A percentile compares a stretch with the other conserved stretches of the same genome.
Evolutionary conservation across 257 asterid species (phyloP).

Genomic region (Prunella vulgaris): DNA sequence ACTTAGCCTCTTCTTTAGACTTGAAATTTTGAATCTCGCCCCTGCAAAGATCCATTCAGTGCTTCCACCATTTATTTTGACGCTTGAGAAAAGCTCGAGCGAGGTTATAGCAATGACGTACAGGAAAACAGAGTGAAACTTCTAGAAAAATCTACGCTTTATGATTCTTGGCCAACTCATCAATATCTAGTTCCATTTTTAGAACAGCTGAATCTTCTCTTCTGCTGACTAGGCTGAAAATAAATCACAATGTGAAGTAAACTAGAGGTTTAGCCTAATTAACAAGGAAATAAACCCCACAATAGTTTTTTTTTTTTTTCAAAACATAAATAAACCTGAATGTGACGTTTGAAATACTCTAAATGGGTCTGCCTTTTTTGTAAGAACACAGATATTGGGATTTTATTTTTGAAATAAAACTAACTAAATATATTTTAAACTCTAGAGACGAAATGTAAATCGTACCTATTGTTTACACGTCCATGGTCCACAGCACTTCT

Average conservation of each 20-base stretch:
- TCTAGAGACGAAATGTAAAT: too few relatives aligned
- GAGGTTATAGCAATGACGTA: neutral
- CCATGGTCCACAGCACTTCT: constrained; percentile 82
- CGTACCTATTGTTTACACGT: constrained; percentile 72
- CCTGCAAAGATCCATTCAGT: too few relatives aligned
- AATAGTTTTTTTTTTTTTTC: too few relatives aligned
- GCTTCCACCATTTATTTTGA: neutral
- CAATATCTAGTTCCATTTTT: constrained; percentile 78
- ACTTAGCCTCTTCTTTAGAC: too few relatives aligned
- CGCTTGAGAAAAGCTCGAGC: neutral
- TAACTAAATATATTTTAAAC: too few relatives aligned
- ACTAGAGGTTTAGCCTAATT: too few relatives aligned
- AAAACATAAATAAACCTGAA: neutral
- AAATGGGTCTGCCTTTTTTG: neutral
- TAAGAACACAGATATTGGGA: neutral
- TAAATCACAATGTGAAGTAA: neutral
- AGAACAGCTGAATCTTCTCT: constrained; percentile 54
- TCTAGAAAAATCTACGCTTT: neutral
- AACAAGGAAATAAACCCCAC: neutral
- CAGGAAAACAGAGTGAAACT: neutral
- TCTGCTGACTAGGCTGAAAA: constrained; percentile 44
- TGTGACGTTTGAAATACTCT: too few relatives aligned
- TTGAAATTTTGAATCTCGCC: too few relatives aligned
- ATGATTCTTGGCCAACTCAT: constrained; percentile 28
- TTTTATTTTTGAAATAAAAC: neutral